Percentiles rank a stretch among this genome's conserved stretches.
Evolutionary conservation across 306 rosid genomes (phyloP).

Genomic region (Prunus padus): DNA sequence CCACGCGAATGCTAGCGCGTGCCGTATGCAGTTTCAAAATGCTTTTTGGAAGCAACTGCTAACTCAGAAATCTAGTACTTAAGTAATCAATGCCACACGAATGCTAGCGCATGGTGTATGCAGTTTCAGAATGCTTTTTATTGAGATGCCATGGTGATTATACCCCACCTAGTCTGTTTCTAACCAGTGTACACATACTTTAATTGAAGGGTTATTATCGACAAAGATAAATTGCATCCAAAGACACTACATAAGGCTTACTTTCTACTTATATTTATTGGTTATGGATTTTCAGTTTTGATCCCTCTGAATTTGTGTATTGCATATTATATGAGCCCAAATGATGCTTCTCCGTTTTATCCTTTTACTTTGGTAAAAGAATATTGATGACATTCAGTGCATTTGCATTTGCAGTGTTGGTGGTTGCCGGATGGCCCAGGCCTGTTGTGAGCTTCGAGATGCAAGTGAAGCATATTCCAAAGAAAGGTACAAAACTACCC

Average conservation of each 20-base stretch:
- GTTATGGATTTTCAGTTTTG: background rate
- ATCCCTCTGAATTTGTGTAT: background rate
- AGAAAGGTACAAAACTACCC: background rate
- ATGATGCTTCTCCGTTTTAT: background rate
- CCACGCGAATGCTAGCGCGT: background rate
- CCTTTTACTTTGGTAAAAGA: background rate
- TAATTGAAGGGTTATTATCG: background rate
- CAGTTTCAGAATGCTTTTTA: background rate
- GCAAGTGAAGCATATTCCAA: background rate
- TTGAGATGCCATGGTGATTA: too few relatives aligned
- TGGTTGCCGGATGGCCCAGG: background rate
- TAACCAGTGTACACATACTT: background rate
- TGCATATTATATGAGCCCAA: background rate
- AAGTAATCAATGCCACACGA: background rate
- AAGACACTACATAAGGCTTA: background rate
- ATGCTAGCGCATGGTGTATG: background rate
- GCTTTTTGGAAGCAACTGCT: background rate
- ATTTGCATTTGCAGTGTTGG: constrained; percentile 9
- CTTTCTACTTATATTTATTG: background rate
- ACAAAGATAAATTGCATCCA: background rate
- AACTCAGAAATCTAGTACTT: background rate
- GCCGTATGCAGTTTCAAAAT: background rate
- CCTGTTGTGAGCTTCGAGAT: constrained; percentile 12
- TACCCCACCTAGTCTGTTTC: background rate
- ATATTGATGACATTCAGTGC: background rate